Evolutionary conservation across 2,329 filamentous ascomycete species (phyloP), one percentile per base, ranked within the genome.

Genomic region (Acephala macrosclerotiorum): DNA sequence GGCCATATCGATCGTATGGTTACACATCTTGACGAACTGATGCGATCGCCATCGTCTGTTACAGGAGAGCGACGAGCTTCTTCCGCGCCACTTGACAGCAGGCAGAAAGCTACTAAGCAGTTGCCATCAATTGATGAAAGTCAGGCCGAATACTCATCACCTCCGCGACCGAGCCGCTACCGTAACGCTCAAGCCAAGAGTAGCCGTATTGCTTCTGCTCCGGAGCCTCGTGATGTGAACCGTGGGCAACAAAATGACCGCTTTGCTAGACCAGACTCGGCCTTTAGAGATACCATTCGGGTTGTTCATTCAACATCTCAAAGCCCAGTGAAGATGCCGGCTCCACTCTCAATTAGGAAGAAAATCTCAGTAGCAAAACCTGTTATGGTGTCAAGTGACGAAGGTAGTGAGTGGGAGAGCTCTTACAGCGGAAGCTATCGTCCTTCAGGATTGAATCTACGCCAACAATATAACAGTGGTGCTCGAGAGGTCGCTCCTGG

Each of bases 1-100:
- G 79, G 80, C 4, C 84, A 87, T 66, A 80, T 89, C 49, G 82
- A 86, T 36, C 84, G 87, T 56, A 83, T 91, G 26, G 84, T 91
- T 55, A 82, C 82, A 9, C 84, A 89, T 67, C 80, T 89, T 14
- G 86, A 89, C 75, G 81, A 82, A 20, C 77, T 88, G 29, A 86
- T 89, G 68, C 77, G 83, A 58, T 81, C 82, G 45, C 56, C 60
- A 14, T 72, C 72, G 12, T 72, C 72, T 20, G 64, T 64, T 63
- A 64, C 59, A 51, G 63, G 63, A 33, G 75, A 76, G 76, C 80
- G 77, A 45, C 80, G 85, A 57, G 74, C 75, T 29, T 78, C 78
- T 12, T 86, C 84, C 64, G 83, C 83, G 29, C 82, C 83, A n/a
- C 74, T 65, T 1, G 67, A 72, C 26, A 58, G 45, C 14, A 71